Base-by-base conservation (phyloP, 2,329 filamentous ascomycete genomes). In the Dissoconium aciculare region DNA sequence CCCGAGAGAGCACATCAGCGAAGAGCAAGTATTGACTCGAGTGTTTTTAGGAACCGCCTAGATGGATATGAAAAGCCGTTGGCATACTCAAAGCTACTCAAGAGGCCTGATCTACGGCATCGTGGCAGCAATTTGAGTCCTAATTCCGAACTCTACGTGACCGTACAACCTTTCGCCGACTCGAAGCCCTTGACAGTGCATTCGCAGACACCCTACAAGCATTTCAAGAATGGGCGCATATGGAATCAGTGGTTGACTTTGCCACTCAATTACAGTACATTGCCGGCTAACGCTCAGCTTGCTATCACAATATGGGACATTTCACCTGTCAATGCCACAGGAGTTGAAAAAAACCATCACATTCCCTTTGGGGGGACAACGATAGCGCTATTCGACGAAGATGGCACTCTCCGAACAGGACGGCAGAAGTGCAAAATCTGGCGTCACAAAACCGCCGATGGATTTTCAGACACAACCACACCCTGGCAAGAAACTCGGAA, bases 161-260 rank as follows among this genome's bases (percentile, higher is more conserved):
- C 85, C 1, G 79, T 78, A 5, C 89, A 95, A 56, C 69, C 95
- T 47, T 98, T 87, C 78, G 82, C 85, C 9, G 84, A 91, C 47
- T 94, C 85, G 15, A 98, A 98, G 54, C 84, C 87, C 19, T 62
- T 98, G 43, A 91, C 85, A 0, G 81, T 95, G 1, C 80, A 84
- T 0, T 70, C 91, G 8, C 87, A 95, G 55, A 98, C 89, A 3
- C 71, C 83, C 14, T 95, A 95, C 59, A 93, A 84, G 51, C 63
- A 82, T 5, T 95, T 98, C 53, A 83, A 84, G 51, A 69, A 69
- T 19, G 73, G 50, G 17, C 56, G 61, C 35, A 74, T 74, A 51
- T 94, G 89, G 89, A 93, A 92, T 52, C 87, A 95, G 60, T 98
- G 91, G 89, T 70, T 98, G 15, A 74, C 78, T 17, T 62, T 98